Conservation (phyloP, 2,329 filamentous ascomycete genomes). For the Pochonia chlamydosporia region DNA sequence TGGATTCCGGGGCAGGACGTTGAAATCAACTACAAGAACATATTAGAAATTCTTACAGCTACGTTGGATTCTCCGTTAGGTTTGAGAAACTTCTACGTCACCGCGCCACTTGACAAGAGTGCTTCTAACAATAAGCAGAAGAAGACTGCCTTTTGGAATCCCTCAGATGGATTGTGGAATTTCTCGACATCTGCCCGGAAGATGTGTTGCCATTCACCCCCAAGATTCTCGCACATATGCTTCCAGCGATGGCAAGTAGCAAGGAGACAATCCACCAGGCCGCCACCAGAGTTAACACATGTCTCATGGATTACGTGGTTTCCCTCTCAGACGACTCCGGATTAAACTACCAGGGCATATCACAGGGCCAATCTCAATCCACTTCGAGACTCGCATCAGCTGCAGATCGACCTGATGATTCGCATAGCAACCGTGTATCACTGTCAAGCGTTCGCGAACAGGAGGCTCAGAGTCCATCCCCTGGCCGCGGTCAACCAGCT, state of each 20-base stretch:
- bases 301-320: slow-evolving; percentile 90
- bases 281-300: slow-evolving; percentile 82
- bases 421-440: slow-evolving; percentile 44
- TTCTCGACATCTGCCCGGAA: slow-evolving; percentile 95
- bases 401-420: slow-evolving; percentile 39
- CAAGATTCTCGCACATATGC: slow-evolving; percentile 80
- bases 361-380: slow-evolving; percentile 22
- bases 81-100: slow-evolving; percentile 29
- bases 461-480: slow-evolving; percentile 46
- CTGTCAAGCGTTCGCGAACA: slow-evolving; percentile 48
- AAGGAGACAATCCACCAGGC: slow-evolving; percentile 85
- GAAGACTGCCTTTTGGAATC: slow-evolving; percentile 90
- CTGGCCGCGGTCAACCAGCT: slow-evolving; percentile 40
- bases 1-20: slow-evolving; percentile 98
- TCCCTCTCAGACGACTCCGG: slow-evolving; percentile 70
- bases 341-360: slow-evolving; percentile 17
- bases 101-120: slow-evolving; percentile 11
- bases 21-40: slow-evolving; percentile 85
- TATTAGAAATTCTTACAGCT: slow-evolving; percentile 83
- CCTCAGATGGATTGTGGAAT: slow-evolving; percentile 89
- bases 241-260: slow-evolving; percentile 89
- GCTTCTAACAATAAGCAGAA: slow-evolving; percentile 42
- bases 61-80: slow-evolving; percentile 80
- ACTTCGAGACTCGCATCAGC: slow-evolving; percentile 37
- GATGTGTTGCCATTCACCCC: slow-evolving; percentile 95